A percentile compares a stretch with the other conserved stretches of the same genome.
These are phyloP conservation scores for Crithidia bombi DNA, from an alignment of 208 protist species.

Conservation along the genomic window DNA sequence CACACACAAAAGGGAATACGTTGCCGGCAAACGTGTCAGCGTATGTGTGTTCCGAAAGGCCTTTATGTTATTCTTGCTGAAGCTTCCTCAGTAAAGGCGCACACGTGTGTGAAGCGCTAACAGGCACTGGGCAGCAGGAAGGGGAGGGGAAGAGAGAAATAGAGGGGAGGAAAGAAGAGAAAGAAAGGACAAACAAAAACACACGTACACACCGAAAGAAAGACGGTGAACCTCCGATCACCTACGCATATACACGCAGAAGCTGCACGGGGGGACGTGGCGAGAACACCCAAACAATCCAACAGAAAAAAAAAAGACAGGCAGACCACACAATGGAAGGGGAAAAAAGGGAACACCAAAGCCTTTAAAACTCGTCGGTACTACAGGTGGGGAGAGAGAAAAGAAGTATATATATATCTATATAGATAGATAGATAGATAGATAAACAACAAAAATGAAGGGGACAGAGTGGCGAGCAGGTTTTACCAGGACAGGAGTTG, in stretches of 20 bases:
- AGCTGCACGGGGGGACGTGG: background rate
- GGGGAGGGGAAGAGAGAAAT: background rate
- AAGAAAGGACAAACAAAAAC: slow-evolving; percentile 14
- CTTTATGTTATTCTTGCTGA: too few relatives aligned
- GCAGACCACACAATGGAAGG: background rate
- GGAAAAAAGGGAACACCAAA: background rate
- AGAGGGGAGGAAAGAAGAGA: slow-evolving; percentile 1
- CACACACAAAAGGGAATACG: slow-evolving; percentile 10
- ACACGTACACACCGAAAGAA: slow-evolving; percentile 10
- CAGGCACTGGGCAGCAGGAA: background rate
- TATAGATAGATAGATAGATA: too few relatives aligned
- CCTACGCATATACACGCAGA: slow-evolving; percentile 1
- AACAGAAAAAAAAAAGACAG: slow-evolving; percentile 6
- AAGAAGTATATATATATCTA: too few relatives aligned
- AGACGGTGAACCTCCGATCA: too few relatives aligned
- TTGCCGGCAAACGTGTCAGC: background rate
- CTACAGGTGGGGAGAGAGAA: too few relatives aligned
- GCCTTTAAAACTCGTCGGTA: too few relatives aligned
- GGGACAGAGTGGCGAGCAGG: background rate
- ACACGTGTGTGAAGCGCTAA: too few relatives aligned
- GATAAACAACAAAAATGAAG: background rate
- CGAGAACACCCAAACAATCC: background rate
- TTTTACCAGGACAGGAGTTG: too few relatives aligned
- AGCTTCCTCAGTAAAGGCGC: background rate
- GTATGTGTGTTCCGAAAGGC: too few relatives aligned